Conservation (phyloP, 2,329 filamentous ascomycete species). For the Cadophora sp. region DNA sequence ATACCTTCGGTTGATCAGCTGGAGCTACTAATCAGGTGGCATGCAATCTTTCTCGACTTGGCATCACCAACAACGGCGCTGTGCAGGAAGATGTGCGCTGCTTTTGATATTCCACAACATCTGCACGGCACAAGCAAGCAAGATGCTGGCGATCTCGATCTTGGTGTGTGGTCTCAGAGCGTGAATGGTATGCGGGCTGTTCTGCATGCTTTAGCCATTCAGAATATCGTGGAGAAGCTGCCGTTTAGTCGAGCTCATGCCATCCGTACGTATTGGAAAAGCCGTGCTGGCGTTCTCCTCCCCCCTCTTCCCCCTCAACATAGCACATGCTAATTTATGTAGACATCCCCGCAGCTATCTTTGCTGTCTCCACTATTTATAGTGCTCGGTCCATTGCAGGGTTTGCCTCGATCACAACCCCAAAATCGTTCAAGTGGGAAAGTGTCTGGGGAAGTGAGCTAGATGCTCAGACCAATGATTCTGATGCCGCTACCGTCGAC, state of each 20-base stretch:
- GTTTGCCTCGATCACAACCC: conserved; percentile 46
- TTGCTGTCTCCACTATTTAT: not conserved
- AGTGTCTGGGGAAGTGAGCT: conserved; percentile 41
- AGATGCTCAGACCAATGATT: not conserved
- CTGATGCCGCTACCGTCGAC: not conserved
- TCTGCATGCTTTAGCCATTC: not conserved
- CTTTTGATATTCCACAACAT: not conserved
- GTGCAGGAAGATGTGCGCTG: not conserved
- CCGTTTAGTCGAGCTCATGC: not conserved
- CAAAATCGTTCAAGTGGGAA: conserved; percentile 49
- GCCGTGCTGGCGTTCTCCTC: not conserved
- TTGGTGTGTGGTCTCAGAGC: not conserved
- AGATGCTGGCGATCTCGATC: not conserved
- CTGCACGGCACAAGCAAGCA: not conserved
- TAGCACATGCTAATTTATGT: not conserved
- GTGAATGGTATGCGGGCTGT: not conserved
- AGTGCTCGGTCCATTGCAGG: conserved; percentile 49
- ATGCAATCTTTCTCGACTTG: not conserved
- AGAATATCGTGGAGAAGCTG: not conserved
- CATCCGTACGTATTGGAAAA: not conserved
- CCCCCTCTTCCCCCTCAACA: not conserved
- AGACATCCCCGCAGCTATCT: not conserved
- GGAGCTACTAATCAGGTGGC: not conserved
- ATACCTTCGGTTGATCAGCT: not conserved
- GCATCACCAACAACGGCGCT: not conserved